A percentile compares a stretch with the other conserved stretches of the same genome.
Evolutionary conservation across 495 filamentous ascomycete species (phyloP).

Genomic region (Penicillium roqueforti): DNA sequence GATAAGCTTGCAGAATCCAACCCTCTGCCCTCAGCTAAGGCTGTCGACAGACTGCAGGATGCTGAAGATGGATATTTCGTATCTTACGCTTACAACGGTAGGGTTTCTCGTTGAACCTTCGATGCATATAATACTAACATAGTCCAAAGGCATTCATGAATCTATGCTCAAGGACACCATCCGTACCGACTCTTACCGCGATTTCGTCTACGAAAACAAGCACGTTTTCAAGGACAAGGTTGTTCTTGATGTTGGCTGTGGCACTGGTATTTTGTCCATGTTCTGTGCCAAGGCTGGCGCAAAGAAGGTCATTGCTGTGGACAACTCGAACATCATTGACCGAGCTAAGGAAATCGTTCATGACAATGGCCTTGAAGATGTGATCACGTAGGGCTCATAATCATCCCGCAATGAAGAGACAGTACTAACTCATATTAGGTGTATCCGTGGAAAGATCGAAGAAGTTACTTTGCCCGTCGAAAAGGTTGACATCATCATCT

Average conservation of each 20-base stretch:
- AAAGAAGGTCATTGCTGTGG: slow-evolving; percentile 84
- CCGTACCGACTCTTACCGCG: slow-evolving; percentile 63
- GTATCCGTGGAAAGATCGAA: slow-evolving; percentile 85
- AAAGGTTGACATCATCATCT: slow-evolving; percentile 91
- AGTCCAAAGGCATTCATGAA: slow-evolving; percentile 70
- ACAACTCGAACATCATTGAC: slow-evolving; percentile 90
- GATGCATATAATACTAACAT: slow-evolving; percentile 14
- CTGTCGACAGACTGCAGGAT: slow-evolving; percentile 29
- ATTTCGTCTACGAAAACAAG: slow-evolving; percentile 79
- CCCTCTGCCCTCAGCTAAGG: slow-evolving; percentile 12
- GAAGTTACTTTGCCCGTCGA: slow-evolving; percentile 75
- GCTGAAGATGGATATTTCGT: slow-evolving; percentile 68
- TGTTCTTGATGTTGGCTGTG: slow-evolving; percentile 90
- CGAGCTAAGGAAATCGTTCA: slow-evolving; percentile 80
- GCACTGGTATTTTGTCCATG: slow-evolving; percentile 90
- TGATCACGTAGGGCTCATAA: slow-evolving; percentile 59
- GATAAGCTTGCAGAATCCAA: slow-evolving; percentile 29
- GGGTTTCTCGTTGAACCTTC: slow-evolving; percentile 5
- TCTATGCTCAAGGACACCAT: slow-evolving; percentile 80
- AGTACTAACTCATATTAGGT: slow-evolving; percentile 33
- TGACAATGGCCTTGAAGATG: slow-evolving; percentile 72
- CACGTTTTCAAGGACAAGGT: slow-evolving; percentile 85
- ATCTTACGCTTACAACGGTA: slow-evolving; percentile 75
- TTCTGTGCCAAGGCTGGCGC: slow-evolving; percentile 90
- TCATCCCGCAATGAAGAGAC: too few relatives aligned